phyloP scores from a whole-genome alignment of 192 early-diverging fungal species.

The Podila epigama region DNA sequence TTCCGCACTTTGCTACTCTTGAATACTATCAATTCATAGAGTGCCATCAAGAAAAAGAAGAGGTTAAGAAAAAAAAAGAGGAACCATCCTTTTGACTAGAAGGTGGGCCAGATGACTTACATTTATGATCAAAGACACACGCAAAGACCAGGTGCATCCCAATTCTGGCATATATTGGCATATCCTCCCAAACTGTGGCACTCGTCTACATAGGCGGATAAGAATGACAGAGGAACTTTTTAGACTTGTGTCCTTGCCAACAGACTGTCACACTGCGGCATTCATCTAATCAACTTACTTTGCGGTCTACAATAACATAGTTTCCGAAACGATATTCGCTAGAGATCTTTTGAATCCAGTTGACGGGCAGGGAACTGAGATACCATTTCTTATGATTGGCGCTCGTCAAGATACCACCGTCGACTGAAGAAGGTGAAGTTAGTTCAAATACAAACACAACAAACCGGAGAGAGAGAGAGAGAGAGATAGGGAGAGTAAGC shows the following conservation, averaged over 20 bases:
- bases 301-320: slow-evolving; percentile 46
- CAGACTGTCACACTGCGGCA: too few relatives aligned
- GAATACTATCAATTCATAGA: slow-evolving; percentile 12
- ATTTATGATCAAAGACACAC: slow-evolving; percentile 42
- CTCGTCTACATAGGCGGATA: slow-evolving; percentile 30
- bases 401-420: slow-evolving; percentile 42
- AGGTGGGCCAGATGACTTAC: slow-evolving; percentile 6
- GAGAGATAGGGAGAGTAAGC: too few relatives aligned
- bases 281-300: slow-evolving; percentile 27
- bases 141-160: slow-evolving; percentile 62
- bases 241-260: too few relatives aligned
- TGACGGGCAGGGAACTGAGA: slow-evolving; percentile 39
- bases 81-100: neutral
- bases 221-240: too few relatives aligned
- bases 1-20: slow-evolving; percentile 24
- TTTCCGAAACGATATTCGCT: slow-evolving; percentile 54
- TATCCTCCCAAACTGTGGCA: slow-evolving; percentile 55
- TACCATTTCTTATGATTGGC: slow-evolving; percentile 47
- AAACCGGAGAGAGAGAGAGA: neutral
- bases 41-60: neutral
- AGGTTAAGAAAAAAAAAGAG: neutral
- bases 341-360: slow-evolving; percentile 49
- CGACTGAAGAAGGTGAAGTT: too few relatives aligned
- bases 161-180: slow-evolving; percentile 60
- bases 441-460: too few relatives aligned